Base-by-base conservation (phyloP, 345 rosid genomes). In the Acer yangbiense region DNA sequence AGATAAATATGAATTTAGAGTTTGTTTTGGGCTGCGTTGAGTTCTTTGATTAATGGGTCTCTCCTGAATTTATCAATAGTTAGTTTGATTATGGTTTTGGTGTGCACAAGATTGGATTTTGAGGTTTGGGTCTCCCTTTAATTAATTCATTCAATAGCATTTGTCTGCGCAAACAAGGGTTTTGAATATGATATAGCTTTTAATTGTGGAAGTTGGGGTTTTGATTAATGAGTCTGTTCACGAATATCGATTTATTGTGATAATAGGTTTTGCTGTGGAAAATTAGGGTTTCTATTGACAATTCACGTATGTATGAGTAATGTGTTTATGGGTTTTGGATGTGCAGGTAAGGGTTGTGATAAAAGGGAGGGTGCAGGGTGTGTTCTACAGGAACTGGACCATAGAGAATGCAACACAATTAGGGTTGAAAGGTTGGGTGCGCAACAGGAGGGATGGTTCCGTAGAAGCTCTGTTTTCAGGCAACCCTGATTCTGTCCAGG, bases 331-430 rank as follows among this genome's bases (percentile, higher is more conserved):
- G 44, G 57, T 76, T 76, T 77, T 74, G 75, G 71, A 75, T 62
- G 52, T 81, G 88, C 83, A 93, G 97, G 92, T 85, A 81, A 88
- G 97, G 84, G 76, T 83, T 44, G 82, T 86, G 86, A 77, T 93
- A 35, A 93, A 92, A 83, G 98, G 99, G 70, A 88, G 89, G 76
- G 98, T 95, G 39, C 98, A 96, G 43, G 98, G 98, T 58, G 97
- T 96, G 46, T 96, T 94, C 72, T 93, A 93, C 79, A 88, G 97
- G 78, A 86, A 92, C 85, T 93, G 98, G 98, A 92, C 94, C 5
- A 78, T 91, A 20, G 97, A 91, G 78, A 92, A 90, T 64, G 98
- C 98, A 0, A 82, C 79, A 43, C 88, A 87, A 72, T 84, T 93
- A 62, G 97, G 97, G 71, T n/a, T 95, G 32, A 92, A 87, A 50